Conservation (phyloP, 1,284 basidiomycete species). For the Ganoderma multipileum region DNA sequence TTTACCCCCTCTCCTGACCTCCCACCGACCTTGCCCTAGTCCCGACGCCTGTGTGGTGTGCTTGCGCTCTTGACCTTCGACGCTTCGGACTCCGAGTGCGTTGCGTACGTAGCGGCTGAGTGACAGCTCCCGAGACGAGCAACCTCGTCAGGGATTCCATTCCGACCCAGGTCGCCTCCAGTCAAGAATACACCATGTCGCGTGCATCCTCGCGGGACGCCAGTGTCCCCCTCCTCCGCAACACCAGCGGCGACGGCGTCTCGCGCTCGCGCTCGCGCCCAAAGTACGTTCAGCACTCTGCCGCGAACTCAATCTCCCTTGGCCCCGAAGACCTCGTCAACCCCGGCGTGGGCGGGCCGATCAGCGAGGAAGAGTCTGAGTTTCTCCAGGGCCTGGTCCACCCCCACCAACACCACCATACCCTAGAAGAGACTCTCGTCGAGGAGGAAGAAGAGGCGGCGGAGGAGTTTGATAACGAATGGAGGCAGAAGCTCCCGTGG, state of each 20-base stretch:
- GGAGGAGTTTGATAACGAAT: conserved; percentile 36
- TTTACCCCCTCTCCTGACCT: not conserved
- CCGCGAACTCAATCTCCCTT: conserved; percentile 31
- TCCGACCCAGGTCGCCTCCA: not conserved
- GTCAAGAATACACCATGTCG: conserved; percentile 20
- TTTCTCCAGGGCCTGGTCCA: conserved; percentile 55
- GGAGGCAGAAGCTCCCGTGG: conserved; percentile 57
- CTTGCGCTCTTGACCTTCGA: not conserved
- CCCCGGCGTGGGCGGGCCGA: conserved; percentile 47
- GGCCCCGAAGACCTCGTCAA: conserved; percentile 48
- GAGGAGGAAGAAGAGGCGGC: conserved; percentile 37
- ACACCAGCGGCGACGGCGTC: conserved; percentile 8
- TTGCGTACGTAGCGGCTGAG: not conserved
- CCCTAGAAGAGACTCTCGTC: conserved; percentile 46
- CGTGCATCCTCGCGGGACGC: conserved; percentile 24
- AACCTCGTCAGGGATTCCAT: not conserved
- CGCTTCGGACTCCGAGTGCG: not conserved
- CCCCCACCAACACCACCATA: conserved; percentile 45
- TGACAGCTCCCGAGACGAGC: not conserved
- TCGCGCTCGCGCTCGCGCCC: conserved; percentile 36
- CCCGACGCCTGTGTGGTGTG: not conserved
- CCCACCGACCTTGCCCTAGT: not conserved
- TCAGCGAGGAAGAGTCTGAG: conserved; percentile 54
- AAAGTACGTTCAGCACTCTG: conserved; percentile 30
- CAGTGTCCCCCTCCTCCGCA: conserved; percentile 19